These are phyloP conservation scores for Grosmannia penicillata DNA, from an alignment of 2,329 filamentous ascomycete genomes.

Conservation along the genomic window DNA sequence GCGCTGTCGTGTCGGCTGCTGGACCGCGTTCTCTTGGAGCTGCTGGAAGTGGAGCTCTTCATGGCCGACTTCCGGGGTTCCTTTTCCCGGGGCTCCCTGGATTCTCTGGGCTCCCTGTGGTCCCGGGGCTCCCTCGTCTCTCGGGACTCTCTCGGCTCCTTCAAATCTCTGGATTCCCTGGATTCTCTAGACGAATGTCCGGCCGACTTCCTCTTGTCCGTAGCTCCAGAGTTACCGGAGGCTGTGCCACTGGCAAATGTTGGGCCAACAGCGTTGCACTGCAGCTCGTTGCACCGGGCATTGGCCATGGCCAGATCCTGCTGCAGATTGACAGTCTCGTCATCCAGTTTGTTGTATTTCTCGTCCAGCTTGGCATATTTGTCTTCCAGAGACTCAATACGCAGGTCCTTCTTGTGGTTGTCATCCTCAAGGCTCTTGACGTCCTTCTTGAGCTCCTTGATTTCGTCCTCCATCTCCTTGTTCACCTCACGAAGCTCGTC, in stretches of 20 bases:
- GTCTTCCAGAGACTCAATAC: slow-evolving; percentile 1
- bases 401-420: slow-evolving; percentile 4
- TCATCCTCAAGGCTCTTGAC: slow-evolving; percentile 8
- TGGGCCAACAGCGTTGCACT: slow-evolving; percentile 10
- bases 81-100: not conserved
- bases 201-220: slow-evolving; percentile 1
- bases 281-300: slow-evolving; percentile 13
- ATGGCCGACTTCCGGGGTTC: not conserved
- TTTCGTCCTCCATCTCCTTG: slow-evolving; percentile 9
- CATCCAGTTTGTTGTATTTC: slow-evolving; percentile 7
- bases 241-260: slow-evolving; percentile 9
- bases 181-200: no score
- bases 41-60: slow-evolving; percentile 5
- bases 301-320: slow-evolving; percentile 13
- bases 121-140: not conserved
- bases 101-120: not conserved
- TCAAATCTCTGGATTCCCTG: no score
- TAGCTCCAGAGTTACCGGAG: not conserved
- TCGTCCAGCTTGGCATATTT: slow-evolving; percentile 3
- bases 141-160: not conserved
- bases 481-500: slow-evolving; percentile 6
- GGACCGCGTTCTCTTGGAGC: slow-evolving; percentile 4
- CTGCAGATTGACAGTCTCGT: slow-evolving; percentile 10
- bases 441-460: slow-evolving; percentile 13
- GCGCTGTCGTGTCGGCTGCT: slow-evolving; percentile 1